These are phyloP conservation scores for Dorcoceras hygrometricum DNA, from an alignment of 257 asterid species.

Conservation along the genomic window DNA sequence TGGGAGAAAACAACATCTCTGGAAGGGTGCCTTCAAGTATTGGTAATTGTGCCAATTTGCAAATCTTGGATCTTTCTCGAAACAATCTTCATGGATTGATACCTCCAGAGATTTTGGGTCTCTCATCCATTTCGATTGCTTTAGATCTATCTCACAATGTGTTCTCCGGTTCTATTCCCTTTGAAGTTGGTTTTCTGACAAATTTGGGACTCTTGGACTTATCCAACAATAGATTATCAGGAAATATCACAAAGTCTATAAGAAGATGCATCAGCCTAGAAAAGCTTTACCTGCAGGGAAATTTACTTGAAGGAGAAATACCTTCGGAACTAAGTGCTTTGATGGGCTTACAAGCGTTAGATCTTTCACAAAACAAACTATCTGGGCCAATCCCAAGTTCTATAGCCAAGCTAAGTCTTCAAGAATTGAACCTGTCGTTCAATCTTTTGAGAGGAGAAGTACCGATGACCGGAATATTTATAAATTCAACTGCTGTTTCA, in stretches of 20 bases:
- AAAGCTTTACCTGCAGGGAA: conserved; percentile 10
- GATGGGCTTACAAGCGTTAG: conserved; percentile 13
- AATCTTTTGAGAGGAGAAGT: conserved; percentile 3
- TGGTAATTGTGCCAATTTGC: conserved; percentile 11
- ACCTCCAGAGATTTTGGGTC: background rate
- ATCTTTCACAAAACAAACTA: conserved; percentile 24
- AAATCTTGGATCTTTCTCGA: background rate
- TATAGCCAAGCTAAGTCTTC: background rate
- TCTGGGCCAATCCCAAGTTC: conserved; percentile 22
- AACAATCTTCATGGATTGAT: conserved; percentile 16
- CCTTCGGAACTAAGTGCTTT: conserved; percentile 15
- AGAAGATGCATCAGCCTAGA: conserved; percentile 13
- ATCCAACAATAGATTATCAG: conserved; percentile 24
- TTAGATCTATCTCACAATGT: conserved; percentile 10
- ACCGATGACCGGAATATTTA: background rate
- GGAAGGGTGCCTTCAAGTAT: conserved; percentile 21
- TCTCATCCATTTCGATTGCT: conserved; percentile 16
- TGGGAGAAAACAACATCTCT: background rate
- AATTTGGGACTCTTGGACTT: conserved; percentile 4
- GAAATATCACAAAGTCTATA: conserved; percentile 20
- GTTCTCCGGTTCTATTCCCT: conserved; percentile 16
- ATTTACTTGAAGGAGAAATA: conserved; percentile 20
- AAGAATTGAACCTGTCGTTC: conserved; percentile 20
- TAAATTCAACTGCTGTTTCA: background rate
- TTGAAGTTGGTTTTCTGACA: conserved; percentile 16